Evolutionary conservation across 805 yeast species (phyloP), one percentile per base, ranked within the genome.

Genomic region (Candida corydali): DNA sequence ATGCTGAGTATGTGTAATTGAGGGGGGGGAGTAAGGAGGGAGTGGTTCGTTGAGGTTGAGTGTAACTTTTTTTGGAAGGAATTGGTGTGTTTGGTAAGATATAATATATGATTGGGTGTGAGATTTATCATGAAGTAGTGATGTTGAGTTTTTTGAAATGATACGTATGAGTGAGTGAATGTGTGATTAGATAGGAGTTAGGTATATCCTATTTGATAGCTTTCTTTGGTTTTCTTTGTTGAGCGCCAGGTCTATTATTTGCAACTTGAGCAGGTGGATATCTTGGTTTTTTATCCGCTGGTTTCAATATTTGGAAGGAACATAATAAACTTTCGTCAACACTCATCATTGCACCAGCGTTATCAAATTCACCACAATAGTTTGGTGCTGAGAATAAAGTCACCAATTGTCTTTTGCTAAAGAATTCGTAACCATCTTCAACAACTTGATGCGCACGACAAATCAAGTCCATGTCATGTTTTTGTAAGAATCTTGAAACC

Each of bases 331-430:
- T 82, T 68, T 93, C 98, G 63, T 93, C 98, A 40, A 91, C 98
- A 55, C 94, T 80, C 98, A 91, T 91, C 98, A 93, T 93, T 28
- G 98, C 98, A 57, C 98, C 98, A 2, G 98, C 97, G 57, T 91
- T 91, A 65, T 91, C 98, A 59, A 91, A 91, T 65, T 93, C 98
- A 54, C 98, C 98, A 75, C 98, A 93, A 63, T 89, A 89, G 66
- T 93, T 93, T 51, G 98, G 98, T 40, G 98, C 98, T 37, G 93
- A 81, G 61, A 91, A 91, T 49, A 91, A 73, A 22, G 98, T 91
- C 34, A 91, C 98, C 57, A 91, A 76, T 65, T 91, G 98, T 58
- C 98, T 83, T 63, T 91, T 91, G 47, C 93, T 79, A 64, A 93
- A 91, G 60, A 91, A 91, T 70, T 91, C 98, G 65, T 93, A 91